phyloP scores from a whole-genome alignment of 75 land plant genomes.

The Pinus albicaulis region DNA sequence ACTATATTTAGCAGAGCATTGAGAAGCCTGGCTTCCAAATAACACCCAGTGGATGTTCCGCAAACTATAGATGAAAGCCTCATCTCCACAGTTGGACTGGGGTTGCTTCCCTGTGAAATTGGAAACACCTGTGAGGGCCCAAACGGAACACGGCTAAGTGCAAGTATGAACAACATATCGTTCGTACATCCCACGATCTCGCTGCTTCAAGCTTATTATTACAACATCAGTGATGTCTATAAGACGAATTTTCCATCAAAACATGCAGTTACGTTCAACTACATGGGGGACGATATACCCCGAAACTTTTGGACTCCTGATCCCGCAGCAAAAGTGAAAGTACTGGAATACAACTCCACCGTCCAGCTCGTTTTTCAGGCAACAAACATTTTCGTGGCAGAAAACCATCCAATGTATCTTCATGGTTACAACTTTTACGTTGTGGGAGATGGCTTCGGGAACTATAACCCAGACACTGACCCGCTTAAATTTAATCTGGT shows the following conservation, averaged over 20 bases:
- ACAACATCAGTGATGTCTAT: slow-evolving; percentile 12
- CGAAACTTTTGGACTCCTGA: slow-evolving; percentile 9
- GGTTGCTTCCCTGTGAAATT: slow-evolving; percentile 6
- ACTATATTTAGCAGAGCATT: slow-evolving; percentile 22
- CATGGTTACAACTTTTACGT: slow-evolving; percentile 36
- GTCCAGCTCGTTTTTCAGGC: slow-evolving; percentile 35
- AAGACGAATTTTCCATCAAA: slow-evolving; percentile 18
- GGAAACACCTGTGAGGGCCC: slow-evolving; percentile 11
- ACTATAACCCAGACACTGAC: slow-evolving; percentile 32
- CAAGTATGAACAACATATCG: slow-evolving; percentile 25
- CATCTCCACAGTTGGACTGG: slow-evolving; percentile 62
- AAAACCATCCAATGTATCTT: slow-evolving; percentile 31
- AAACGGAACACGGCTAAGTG: slow-evolving; percentile 3
- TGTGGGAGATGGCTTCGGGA: slow-evolving; percentile 38
- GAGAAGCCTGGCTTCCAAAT: slow-evolving; percentile 27
- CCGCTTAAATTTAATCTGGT: slow-evolving; percentile 47
- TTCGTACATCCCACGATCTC: slow-evolving; percentile 20
- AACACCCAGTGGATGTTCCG: not conserved
- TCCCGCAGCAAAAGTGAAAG: slow-evolving; percentile 11
- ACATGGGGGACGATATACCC: slow-evolving; percentile 7
- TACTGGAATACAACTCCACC: slow-evolving; percentile 17
- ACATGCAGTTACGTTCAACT: slow-evolving; percentile 13
- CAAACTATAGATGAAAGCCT: slow-evolving; percentile 23
- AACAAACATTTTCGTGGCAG: slow-evolving; percentile 17
- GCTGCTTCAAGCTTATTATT: slow-evolving; percentile 27